Evolutionary conservation across 2,329 filamentous ascomycete genomes (phyloP).

Genomic region (Sporothrix variecibatus): DNA sequence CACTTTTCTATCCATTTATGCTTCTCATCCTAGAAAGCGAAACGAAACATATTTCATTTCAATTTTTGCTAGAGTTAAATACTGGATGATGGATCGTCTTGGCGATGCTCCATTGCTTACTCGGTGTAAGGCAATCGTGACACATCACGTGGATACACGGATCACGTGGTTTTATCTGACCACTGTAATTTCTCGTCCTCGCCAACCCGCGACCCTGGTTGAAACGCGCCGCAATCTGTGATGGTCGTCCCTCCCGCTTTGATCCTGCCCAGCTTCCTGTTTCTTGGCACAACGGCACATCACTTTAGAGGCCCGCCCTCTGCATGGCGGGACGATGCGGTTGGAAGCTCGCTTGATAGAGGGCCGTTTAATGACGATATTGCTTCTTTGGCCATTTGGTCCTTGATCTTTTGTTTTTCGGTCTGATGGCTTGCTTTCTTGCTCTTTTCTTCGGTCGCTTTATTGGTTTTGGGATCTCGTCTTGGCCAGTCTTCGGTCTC

Average conservation of each 20-base stretch:
- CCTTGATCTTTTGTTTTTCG: not conserved
- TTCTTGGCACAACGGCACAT: slow-evolving; percentile 13
- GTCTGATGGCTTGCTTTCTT: not conserved
- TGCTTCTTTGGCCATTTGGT: not conserved
- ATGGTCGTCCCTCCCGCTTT: not conserved
- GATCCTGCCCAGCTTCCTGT: slow-evolving; percentile 7
- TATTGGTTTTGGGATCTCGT: not conserved
- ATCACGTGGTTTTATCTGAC: not conserved
- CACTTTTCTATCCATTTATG: no score
- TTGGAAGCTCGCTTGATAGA: not conserved
- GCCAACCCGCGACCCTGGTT: not conserved
- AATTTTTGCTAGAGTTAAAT: not conserved
- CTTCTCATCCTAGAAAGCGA: no score
- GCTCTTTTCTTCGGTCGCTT: not conserved
- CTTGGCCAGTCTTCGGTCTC: not conserved
- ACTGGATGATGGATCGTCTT: not conserved
- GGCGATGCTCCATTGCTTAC: slow-evolving; percentile 1
- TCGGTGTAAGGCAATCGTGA: not conserved
- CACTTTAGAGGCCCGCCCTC: not conserved
- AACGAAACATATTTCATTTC: not conserved
- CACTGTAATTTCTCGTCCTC: not conserved
- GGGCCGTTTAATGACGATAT: not conserved
- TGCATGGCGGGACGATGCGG: slow-evolving; percentile 10
- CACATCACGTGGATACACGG: not conserved
- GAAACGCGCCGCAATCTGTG: not conserved